A percentile compares a stretch with the other conserved stretches of the same genome.
phyloP scores from a whole-genome alignment of 2,329 filamentous ascomycete genomes.

The Phaeophleospora eucalypticola region DNA sequence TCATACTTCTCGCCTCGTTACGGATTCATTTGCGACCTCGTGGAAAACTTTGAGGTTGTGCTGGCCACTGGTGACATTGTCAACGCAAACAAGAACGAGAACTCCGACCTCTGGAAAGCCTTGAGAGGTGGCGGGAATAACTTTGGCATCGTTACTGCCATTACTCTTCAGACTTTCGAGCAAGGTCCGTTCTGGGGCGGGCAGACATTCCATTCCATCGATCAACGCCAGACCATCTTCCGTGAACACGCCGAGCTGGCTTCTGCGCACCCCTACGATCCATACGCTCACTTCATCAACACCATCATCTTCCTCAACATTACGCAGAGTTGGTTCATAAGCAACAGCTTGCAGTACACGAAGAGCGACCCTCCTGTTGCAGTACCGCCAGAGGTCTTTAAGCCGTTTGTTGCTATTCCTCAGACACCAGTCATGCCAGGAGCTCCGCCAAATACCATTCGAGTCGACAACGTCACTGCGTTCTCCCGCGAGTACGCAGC shows the following conservation, averaged over 20 bases:
- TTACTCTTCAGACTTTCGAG: not conserved
- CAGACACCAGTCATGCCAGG: conserved; percentile 17
- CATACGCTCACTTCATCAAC: conserved; percentile 21
- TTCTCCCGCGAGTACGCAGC: conserved; percentile 19
- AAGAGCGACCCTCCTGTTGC: conserved; percentile 17
- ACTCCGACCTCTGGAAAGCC: conserved; percentile 48
- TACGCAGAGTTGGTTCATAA: conserved; percentile 21
- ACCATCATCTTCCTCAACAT: conserved; percentile 16
- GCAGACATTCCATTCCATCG: conserved; percentile 13
- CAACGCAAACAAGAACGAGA: conserved; percentile 39
- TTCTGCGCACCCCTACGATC: conserved; percentile 19
- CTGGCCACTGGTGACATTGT: conserved; percentile 36
- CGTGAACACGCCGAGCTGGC: conserved; percentile 9
- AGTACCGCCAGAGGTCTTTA: conserved; percentile 17
- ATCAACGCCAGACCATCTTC: conserved; percentile 7
- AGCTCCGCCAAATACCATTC: conserved; percentile 18
- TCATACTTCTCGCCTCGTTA: too few relatives aligned
- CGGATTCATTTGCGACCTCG: conserved; percentile 46
- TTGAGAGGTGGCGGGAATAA: conserved; percentile 43
- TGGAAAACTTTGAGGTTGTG: conserved; percentile 29
- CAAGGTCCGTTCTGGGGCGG: conserved; percentile 18
- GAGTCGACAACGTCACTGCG: conserved; percentile 19
- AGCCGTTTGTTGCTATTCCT: conserved; percentile 11
- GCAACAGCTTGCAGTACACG: conserved; percentile 27
- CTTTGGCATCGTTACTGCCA: conserved; percentile 45